Base-by-base conservation (phyloP, 495 filamentous ascomycete genomes). In the Trichoderma parareesei region DNA sequence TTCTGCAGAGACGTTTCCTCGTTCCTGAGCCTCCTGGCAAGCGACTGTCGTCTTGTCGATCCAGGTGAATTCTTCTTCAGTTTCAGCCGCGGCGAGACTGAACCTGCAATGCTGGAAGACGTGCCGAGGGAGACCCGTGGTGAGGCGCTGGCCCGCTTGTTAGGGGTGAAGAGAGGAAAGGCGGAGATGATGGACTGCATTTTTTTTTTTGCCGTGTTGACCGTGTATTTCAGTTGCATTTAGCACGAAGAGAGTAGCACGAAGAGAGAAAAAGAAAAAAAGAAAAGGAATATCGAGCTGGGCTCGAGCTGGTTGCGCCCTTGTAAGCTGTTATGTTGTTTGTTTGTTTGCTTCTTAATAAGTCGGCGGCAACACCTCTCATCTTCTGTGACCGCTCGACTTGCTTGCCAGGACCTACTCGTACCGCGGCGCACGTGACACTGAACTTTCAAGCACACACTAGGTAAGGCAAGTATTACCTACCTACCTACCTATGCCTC, bases 131-230 rank as follows among this genome's bases (percentile, higher is more conserved):
- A 57, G 18, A 3, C 16, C 20, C 53, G 27, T 11, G 53, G 20
- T 37, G 53, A 35, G 9, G 20, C 8, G 10, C 53, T 57, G 11
- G 53, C 16, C 4, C 7, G 14, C 27, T 35, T 57, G 53, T 27
- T 14, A 16, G 53, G 53, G 33, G 53, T 57, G 11, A 57, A 37
- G 3, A 57, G 5, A 57, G 53, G 53, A 4, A 57, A 35, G 27
- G 53, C 53, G 9, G 53, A 20, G 27, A 57, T 57, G 20, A 57
- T 57, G 8, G 53, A 57, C 27, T 57, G 53, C 53, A 57, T 57
- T 2, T 33, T 57, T 57, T 2, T 33, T 57, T 27, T 27, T 27
- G 53, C 13, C 53, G 53, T 8, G 18, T 18, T 18, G 8, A 4
- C 4, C 16, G 9, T 49, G 14, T 49, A 9, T 20, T 18, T 16